Conservation (phyloP, 352 stramenopile genomes). For the Globisporangium cederbergense region DNA sequence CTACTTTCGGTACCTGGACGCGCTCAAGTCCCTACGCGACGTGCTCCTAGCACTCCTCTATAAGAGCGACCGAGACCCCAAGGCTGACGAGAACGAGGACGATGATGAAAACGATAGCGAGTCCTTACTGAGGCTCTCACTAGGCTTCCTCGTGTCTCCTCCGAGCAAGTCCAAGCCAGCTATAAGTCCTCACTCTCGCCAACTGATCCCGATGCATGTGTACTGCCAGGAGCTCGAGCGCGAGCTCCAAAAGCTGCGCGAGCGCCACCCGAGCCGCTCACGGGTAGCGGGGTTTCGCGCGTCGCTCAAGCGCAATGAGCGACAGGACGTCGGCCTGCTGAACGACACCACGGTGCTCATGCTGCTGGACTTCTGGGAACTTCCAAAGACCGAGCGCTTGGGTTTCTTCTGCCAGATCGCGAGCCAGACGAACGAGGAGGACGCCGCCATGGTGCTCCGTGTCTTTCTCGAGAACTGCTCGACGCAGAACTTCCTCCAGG, state of each 20-base stretch:
- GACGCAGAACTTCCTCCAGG: slow-evolving; percentile 34
- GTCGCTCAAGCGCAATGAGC: slow-evolving; percentile 21
- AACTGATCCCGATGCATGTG: slow-evolving; percentile 38
- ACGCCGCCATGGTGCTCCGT: slow-evolving; percentile 38
- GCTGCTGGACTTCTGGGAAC: slow-evolving; percentile 63
- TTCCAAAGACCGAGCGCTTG: slow-evolving; percentile 52
- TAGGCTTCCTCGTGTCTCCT: background rate
- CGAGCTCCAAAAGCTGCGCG: slow-evolving; percentile 43
- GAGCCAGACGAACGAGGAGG: slow-evolving; percentile 47
- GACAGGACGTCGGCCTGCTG: slow-evolving; percentile 41
- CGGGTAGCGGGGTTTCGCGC: slow-evolving; percentile 10
- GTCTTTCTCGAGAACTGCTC: slow-evolving; percentile 31
- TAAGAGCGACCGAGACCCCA: slow-evolving; percentile 22
- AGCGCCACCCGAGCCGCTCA: slow-evolving; percentile 21
- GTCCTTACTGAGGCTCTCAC: slow-evolving; percentile 7
- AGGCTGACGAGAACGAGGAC: slow-evolving; percentile 16
- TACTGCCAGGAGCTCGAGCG: slow-evolving; percentile 66
- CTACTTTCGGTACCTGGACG: slow-evolving; percentile 54
- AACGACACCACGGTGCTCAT: slow-evolving; percentile 57
- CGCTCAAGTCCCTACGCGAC: slow-evolving; percentile 47
- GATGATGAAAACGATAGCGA: slow-evolving; percentile 15
- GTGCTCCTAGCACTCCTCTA: slow-evolving; percentile 53
- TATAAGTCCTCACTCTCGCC: background rate
- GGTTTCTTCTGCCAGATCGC: slow-evolving; percentile 72
- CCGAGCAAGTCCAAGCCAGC: background rate